Conservation (phyloP, 2,329 filamentous ascomycete genomes). For the Fusarium sp. region DNA sequence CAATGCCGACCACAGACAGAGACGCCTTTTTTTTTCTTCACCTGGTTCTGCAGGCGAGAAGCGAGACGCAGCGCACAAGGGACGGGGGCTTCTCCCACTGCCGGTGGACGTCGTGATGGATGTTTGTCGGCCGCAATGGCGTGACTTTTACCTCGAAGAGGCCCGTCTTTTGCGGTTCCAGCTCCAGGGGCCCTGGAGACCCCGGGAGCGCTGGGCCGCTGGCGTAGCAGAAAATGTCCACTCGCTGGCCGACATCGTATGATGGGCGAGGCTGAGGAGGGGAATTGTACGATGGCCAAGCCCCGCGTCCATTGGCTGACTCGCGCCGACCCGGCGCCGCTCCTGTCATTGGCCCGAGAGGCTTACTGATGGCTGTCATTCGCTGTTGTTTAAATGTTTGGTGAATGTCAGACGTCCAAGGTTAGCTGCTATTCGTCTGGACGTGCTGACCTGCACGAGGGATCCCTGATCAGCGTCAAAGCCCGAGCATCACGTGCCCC, state of each 20-base stretch:
- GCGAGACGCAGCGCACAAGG: constrained; percentile 22
- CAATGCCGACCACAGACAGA: constrained; percentile 12
- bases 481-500: constrained; percentile 18
- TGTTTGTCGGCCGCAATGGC: constrained; percentile 45
- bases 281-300: constrained; percentile 48
- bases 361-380: constrained; percentile 21
- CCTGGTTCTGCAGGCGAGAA: constrained; percentile 27
- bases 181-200: constrained; percentile 41
- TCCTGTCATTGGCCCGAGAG: constrained; percentile 25
- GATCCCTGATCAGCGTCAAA: background rate
- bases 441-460: background rate
- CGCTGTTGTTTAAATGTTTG: constrained; percentile 19
- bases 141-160: constrained; percentile 45
- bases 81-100: constrained; percentile 33
- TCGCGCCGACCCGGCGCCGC: constrained; percentile 13
- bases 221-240: constrained; percentile 45
- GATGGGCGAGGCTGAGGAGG: constrained; percentile 53
- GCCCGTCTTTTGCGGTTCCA: constrained; percentile 37
- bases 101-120: constrained; percentile 45
- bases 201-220: constrained; percentile 39
- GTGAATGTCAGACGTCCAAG: constrained; percentile 18
- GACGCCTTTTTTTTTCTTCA: constrained; percentile 6
- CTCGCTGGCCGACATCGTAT: constrained; percentile 50
- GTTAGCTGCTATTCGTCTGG: constrained; percentile 24
- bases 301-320: constrained; percentile 37